Base-by-base conservation (phyloP, 2,329 filamentous ascomycete species). In the Botrytis pseudocinerea region DNA sequence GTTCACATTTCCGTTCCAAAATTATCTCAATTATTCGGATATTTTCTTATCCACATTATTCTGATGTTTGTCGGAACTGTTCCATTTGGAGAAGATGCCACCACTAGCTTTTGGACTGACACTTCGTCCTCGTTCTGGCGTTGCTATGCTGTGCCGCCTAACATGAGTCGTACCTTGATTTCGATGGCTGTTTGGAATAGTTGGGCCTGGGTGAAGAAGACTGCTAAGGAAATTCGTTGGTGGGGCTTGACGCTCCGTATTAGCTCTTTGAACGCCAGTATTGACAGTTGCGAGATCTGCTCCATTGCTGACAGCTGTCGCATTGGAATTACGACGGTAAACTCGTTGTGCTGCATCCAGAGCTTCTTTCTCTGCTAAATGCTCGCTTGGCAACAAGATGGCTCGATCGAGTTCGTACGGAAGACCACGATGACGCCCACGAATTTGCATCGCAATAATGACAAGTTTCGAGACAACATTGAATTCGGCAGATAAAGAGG, bases 401-500 rank as follows among this genome's bases (percentile, higher is more conserved):
- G 91, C 91, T 66, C 91, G 88, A 77, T 93, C 91, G 22, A 91
- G 85, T 5, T 89, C 89, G 78, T 92, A 92, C 0, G 90, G 90
- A 6, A 92, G 82, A 71, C 90, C 90, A 80, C 90, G 88, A 78
- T 92, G 90, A 2, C 90, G 87, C 9, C 90, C 90, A 81, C 90
- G 90, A 72, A 92, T 87, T 82, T 91, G 88, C 89, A 92, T 91
- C 44, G 89, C 89, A 73, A 92, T 86, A 70, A 92, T 89, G 76
- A 92, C 87, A 2, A 92, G 85, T 79, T 92, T 92, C 20, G 77
- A 78, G n/a, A 82, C 76, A 35, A 91, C 87, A 20, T 87, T 89
- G 82, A 99, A 98, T 77, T 98, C 89, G 0, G 88, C 91, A 46
- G 90, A 94, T 76, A 99, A 94, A 0, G 93, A 94, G 0, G 94